A percentile compares a stretch with the other conserved stretches of the same genome.
phyloP scores from a whole-genome alignment of 2,329 filamentous ascomycete species.

The Cladobotryum protrusum region DNA sequence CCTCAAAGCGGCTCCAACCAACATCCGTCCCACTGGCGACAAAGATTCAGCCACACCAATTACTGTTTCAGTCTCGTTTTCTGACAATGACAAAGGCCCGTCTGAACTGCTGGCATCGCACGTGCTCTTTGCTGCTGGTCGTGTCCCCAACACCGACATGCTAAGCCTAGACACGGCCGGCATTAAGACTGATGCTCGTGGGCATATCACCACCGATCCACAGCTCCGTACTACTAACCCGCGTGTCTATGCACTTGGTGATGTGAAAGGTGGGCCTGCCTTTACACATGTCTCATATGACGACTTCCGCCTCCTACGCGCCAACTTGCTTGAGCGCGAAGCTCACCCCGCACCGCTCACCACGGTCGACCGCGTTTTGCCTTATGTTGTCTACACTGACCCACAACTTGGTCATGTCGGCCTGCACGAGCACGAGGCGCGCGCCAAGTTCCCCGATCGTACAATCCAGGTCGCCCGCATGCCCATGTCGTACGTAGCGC shows the following conservation, averaged over 20 bases:
- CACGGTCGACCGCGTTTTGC: constrained; percentile 16
- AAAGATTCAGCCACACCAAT: constrained; percentile 5
- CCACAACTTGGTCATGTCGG: constrained; percentile 49
- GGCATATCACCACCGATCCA: constrained; percentile 39
- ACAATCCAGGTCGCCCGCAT: constrained; percentile 40
- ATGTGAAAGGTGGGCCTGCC: constrained; percentile 45
- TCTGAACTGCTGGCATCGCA: constrained; percentile 28
- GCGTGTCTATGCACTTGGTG: constrained; percentile 43
- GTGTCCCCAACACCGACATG: constrained; percentile 42
- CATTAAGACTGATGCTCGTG: constrained; percentile 32
- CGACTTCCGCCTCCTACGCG: constrained; percentile 45
- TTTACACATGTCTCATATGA: constrained; percentile 54
- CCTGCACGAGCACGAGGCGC: constrained; percentile 27
- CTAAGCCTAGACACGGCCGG: constrained; percentile 36
- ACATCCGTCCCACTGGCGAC: background rate
- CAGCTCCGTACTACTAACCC: constrained; percentile 37
- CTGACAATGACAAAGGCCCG: background rate
- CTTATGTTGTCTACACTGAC: constrained; percentile 48
- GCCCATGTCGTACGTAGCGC: constrained; percentile 46
- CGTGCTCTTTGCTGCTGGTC: constrained; percentile 44
- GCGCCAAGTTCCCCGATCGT: constrained; percentile 4
- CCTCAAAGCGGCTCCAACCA: constrained; percentile 27
- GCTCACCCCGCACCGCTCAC: constrained; percentile 17
- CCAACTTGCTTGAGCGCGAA: constrained; percentile 23
- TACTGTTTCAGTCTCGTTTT: constrained; percentile 15